Evolutionary conservation across 345 rosid species (phyloP).

Genomic region (Brassica rapa): DNA sequence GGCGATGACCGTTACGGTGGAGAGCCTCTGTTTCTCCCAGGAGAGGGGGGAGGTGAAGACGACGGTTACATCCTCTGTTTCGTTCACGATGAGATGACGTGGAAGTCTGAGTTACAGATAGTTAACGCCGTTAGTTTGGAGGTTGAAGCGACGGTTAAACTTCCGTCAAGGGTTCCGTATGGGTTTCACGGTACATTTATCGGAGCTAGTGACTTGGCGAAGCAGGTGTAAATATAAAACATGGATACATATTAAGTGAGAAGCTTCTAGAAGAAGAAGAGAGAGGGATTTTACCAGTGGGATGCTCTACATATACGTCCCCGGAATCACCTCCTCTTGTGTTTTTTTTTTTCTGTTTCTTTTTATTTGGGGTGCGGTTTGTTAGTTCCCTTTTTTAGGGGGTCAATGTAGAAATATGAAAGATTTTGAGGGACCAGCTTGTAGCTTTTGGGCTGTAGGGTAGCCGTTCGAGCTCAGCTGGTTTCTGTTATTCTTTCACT

Average conservation of each 20-base stretch:
- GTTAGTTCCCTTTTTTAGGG: constrained; percentile 29
- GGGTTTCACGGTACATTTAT: constrained; percentile 92
- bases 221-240: constrained; percentile 42
- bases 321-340: constrained; percentile 65
- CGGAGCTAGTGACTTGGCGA: constrained; percentile 50
- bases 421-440: constrained; percentile 53
- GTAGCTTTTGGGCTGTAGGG: constrained; percentile 64
- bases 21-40: constrained; percentile 73
- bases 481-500: constrained; percentile 55
- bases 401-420: constrained; percentile 43
- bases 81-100: constrained; percentile 73
- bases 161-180: constrained; percentile 86
- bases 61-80: constrained; percentile 66
- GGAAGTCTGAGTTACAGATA: constrained; percentile 78
- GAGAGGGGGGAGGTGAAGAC: constrained; percentile 50
- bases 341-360: not conserved
- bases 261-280: constrained; percentile 28
- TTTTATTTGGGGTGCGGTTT: constrained; percentile 14
- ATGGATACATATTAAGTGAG: not conserved
- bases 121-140: constrained; percentile 61
- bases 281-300: constrained; percentile 61
- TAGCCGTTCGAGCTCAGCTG: constrained; percentile 73
- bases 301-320: constrained; percentile 65
- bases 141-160: constrained; percentile 62
- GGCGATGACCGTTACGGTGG: constrained; percentile 71